Conservation (phyloP, 305 asterid species). For the Withania somnifera region DNA sequence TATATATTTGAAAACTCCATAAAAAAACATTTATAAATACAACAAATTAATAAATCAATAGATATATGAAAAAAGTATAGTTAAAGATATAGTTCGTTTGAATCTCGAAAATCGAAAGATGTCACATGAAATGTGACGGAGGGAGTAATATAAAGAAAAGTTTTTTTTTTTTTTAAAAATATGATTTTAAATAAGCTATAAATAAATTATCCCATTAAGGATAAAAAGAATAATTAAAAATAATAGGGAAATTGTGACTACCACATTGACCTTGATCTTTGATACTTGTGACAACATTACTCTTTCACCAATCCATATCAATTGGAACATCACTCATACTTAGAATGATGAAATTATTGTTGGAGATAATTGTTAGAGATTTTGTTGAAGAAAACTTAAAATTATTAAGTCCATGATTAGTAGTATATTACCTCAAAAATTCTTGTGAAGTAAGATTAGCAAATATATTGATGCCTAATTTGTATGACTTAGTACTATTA, state of each 20-base stretch:
- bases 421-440: neutral
- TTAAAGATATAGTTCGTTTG: no score
- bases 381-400: neutral
- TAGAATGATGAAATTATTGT: neutral
- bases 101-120: no score
- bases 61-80: no score
- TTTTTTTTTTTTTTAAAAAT: no score
- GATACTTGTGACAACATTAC: neutral
- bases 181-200: no score
- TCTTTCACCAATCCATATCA: neutral
- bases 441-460: neutral
- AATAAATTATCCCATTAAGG: neutral
- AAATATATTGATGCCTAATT: neutral
- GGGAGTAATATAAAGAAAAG: no score
- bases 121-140: no score
- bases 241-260: neutral
- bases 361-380: neutral
- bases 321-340: neutral
- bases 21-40: no score
- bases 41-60: no score
- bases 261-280: neutral
- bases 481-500: neutral
- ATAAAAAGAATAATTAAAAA: neutral
- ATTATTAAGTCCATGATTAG: neutral
- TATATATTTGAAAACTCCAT: no score